Base-by-base conservation (phyloP, 148 eudicot genomes). In the Arbutus unedo region DNA sequence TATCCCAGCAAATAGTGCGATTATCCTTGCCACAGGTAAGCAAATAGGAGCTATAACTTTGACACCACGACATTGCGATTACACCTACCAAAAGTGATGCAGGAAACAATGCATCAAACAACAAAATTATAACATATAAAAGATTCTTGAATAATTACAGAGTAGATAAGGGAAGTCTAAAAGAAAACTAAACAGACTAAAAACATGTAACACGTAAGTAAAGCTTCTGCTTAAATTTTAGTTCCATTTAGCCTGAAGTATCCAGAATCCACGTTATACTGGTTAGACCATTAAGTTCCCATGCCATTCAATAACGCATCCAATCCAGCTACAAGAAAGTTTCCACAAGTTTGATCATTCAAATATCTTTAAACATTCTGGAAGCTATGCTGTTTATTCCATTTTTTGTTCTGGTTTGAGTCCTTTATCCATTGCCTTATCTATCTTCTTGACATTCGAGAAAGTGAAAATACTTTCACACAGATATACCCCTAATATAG, bases 1-100 rank as follows among this genome's bases (percentile, higher is more conserved):
- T 86, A 82, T 96, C 99, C 98, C 99, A 96, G 88, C 98, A 94
- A 70, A 96, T 92, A 10, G 99, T 94, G 23, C 99, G 98, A 68
- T 93, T 93, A 85, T 96, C 99, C 85, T 96, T 94, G 80, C 93
- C 95, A 86, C 99, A 94, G 38, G 97, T 93, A 79, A 96, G 93
- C 88, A 96, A 86, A 87, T 92, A 96, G 66, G 98, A 92, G 90
- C 93, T 93, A 67, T 96, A 98, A 87, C 74, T 85, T 54, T 95
- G 98, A 82, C 98, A 96, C 99, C 99, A 96, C 38, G 98, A 91
- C 99, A 96, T 94, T 14, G 97, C 92, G 87, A 96, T 91, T 55
- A 96, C 97, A 79, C 99, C 86, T 84, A 50, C 16, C 9, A 56
- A 41, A 72, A 55, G 55, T 56, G 11, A 72, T 55, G 13, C 31